These are phyloP conservation scores for Tuber magnatum DNA, from an alignment of 495 filamentous ascomycete species.

Conservation along the genomic window DNA sequence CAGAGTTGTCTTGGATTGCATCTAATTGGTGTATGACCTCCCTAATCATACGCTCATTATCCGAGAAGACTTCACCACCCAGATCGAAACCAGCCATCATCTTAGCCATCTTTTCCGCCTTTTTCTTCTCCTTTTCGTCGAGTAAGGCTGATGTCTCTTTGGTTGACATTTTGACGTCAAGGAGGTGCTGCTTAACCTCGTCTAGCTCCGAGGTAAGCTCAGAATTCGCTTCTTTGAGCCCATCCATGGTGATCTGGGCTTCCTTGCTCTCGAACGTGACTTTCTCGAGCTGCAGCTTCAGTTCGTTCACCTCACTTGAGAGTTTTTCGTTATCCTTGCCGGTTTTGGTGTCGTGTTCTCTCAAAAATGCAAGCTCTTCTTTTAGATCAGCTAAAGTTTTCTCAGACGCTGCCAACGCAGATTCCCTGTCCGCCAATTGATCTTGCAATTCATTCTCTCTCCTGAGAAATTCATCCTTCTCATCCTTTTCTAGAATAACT, in stretches of 20 bases:
- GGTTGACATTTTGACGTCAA: slow-evolving; percentile 90
- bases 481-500: slow-evolving; percentile 84
- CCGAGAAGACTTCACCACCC: slow-evolving; percentile 78
- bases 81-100: slow-evolving; percentile 99
- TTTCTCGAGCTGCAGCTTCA: slow-evolving; percentile 92
- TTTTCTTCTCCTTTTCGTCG: slow-evolving; percentile 97
- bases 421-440: slow-evolving; percentile 87
- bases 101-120: slow-evolving; percentile 97
- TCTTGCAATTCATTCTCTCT: slow-evolving; percentile 96
- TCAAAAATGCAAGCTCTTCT: slow-evolving; percentile 72
- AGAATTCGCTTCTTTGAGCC: slow-evolving; percentile 86
- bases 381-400: slow-evolving; percentile 68
- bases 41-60: slow-evolving; percentile 77
- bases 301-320: slow-evolving; percentile 73
- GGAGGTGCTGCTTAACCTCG: slow-evolving; percentile 90
- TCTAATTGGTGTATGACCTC: slow-evolving; percentile 75
- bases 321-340: slow-evolving; percentile 83
- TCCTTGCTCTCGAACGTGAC: slow-evolving; percentile 94
- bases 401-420: slow-evolving; percentile 67
- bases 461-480: slow-evolving; percentile 89
- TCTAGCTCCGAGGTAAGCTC: slow-evolving; percentile 88
- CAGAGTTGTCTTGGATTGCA: slow-evolving; percentile 64
- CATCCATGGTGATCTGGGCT: slow-evolving; percentile 93
- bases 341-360: slow-evolving; percentile 71
- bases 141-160: slow-evolving; percentile 80